These are phyloP conservation scores for Striga hermonthica DNA, from an alignment of 305 asterid genomes.

Conservation along the genomic window DNA sequence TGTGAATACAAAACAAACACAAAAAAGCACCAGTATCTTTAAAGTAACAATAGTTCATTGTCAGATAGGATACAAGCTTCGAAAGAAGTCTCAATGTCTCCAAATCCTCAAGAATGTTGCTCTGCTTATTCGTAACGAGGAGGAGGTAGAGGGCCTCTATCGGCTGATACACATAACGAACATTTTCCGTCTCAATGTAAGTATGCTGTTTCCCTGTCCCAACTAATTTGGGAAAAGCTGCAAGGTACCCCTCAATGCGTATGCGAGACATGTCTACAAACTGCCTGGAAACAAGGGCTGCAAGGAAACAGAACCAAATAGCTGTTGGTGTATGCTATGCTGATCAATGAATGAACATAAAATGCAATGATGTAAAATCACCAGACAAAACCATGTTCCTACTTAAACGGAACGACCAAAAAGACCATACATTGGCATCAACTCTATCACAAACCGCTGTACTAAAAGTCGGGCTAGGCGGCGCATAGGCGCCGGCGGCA, in stretches of 20 bases:
- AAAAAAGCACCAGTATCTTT: neutral
- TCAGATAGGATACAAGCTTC: constrained; percentile 65
- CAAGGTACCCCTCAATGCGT: constrained; percentile 88
- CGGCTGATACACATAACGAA: constrained; percentile 86
- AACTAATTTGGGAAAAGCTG: constrained; percentile 87
- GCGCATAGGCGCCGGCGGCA: no score
- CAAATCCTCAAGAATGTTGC: constrained; percentile 89
- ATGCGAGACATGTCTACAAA: constrained; percentile 84
- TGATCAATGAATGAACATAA: neutral
- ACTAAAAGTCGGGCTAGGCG: neutral
- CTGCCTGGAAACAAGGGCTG: constrained; percentile 89
- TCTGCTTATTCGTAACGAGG: constrained; percentile 85
- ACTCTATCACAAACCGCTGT: neutral
- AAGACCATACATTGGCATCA: neutral
- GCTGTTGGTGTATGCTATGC: constrained; percentile 26
- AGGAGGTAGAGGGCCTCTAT: constrained; percentile 73
- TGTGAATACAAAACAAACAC: neutral
- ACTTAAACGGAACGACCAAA: neutral
- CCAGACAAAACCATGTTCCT: neutral
- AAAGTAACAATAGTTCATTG: constrained; percentile 3
- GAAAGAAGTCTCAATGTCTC: constrained; percentile 83
- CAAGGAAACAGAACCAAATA: constrained; percentile 33
- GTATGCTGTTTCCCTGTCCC: constrained; percentile 89
- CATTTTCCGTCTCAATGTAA: constrained; percentile 78
- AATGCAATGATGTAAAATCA: neutral